Conservation (phyloP, 2,329 filamentous ascomycete genomes). For the Colletotrichum cordylinicola region DNA sequence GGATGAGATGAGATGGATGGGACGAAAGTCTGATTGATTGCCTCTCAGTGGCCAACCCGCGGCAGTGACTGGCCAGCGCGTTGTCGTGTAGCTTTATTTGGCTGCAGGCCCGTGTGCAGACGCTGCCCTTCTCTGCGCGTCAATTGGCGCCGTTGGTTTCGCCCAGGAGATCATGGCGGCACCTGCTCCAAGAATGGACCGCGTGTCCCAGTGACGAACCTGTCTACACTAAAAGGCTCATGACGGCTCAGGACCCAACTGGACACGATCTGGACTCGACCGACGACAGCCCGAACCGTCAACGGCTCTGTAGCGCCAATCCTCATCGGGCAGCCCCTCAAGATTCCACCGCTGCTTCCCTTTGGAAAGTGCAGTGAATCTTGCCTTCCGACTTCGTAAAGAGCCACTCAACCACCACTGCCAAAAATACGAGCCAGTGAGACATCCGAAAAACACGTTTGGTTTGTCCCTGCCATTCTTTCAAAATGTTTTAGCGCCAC, state of each 20-base stretch:
- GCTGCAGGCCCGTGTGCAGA: not conserved
- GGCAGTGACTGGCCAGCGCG: not conserved
- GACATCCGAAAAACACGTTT: not conserved
- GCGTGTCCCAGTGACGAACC: not conserved
- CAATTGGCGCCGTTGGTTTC: conserved; percentile 16
- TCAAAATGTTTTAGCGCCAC: not conserved
- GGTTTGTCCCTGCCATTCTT: not conserved
- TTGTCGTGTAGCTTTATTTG: not conserved
- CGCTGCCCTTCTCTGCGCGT: not conserved
- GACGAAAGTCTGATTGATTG: conserved; percentile 10
- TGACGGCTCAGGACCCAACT: not conserved
- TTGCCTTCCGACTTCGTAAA: not conserved
- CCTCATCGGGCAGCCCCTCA: not conserved
- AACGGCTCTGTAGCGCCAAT: not conserved
- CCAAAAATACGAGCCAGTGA: not conserved
- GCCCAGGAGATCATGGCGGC: conserved; percentile 12
- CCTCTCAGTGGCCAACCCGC: not conserved
- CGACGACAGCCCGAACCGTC: not conserved
- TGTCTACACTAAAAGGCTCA: not conserved
- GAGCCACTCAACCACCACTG: not conserved
- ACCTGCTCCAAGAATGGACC: not conserved
- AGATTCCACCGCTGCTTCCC: not conserved
- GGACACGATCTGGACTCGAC: not conserved
- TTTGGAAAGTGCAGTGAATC: not conserved
- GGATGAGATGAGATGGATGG: conserved; percentile 13